Base-by-base conservation (phyloP, 2,329 filamentous ascomycete species). In the Pestalotiopsis fici region DNA sequence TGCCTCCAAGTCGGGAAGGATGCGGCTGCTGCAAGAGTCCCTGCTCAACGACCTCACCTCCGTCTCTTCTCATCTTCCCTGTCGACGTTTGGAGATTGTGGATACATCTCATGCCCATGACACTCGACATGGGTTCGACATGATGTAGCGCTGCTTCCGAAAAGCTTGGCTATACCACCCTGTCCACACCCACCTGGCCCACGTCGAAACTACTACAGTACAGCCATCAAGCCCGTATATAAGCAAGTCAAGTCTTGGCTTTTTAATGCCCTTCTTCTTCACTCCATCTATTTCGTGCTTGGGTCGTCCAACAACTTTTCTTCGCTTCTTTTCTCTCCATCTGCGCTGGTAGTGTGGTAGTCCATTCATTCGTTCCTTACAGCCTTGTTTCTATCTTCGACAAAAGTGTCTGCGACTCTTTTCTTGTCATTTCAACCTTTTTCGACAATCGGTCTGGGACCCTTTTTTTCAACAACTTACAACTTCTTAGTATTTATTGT, bases 391-490 rank as follows among this genome's bases (percentile, higher is more conserved):
- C 70, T 74, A 70, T 74, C 72, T 70, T 72, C 71, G 68, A 74
- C 75, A 31, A 62, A 50, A 62, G 59, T 78, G 79, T 83, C 81
- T 81, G 79, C 80, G 78, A 83, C 77, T 81, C 77, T 79, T 83
- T 80, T 77, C 82, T 43, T 50, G n/a, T 50, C 9, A 18, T 82
- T 79, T 76, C 75, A 75, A 71, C 76, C 74, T 77, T 35, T 35
- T 35, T 78, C 75, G 73, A 35, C 74, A 75, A 76, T 75, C 79
- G 83, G 85, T 86, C 84, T 85, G 85, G 84, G 79, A 86, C 85
- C n/a, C 83, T 80, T 76, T 50, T 50, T 78, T 79, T 74, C 74
- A 73, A 71, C 74, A 69, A n/a, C n/a, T n/a, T 69, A 71, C 74
- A 68, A 68, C 74, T 71, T 57, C 57, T 35, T 71, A 72, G 68